Base-by-base conservation (phyloP, 805 yeast species). In the Candida koratica region DNA sequence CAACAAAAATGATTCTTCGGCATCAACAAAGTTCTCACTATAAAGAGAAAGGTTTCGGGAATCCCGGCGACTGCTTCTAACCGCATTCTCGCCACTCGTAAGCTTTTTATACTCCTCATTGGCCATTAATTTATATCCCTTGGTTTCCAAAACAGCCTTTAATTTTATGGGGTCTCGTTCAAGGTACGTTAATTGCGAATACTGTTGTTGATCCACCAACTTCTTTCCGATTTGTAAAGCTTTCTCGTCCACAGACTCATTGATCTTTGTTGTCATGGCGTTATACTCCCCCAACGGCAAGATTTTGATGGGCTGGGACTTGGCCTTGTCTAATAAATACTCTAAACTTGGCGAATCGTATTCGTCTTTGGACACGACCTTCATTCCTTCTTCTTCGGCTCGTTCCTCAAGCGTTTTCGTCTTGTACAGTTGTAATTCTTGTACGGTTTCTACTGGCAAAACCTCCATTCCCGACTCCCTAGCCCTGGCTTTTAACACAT, bases 1-100 rank as follows among this genome's bases (percentile, higher is more conserved):
- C 25, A 57, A 39, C 4, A 51, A 38, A 38, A 62, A 56, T 3
- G 62, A 50, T 7, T 59, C 59, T 32, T 58, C 53, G 4, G 61
- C 61, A 29, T 58, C 64, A 7, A 48, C 48, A 40, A 44, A 56
- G 17, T 38, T 34, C 18, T 41, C 41, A n/a, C 38, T 39, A 28
- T 34, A 39, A 4, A 44, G 17, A 4, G 48, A 42, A 5, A 33
- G 25, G 25, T 42, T 45, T 37, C 44, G 39, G 6, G 48, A 42
- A 13, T 32, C 25, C 32, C 48, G 37, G n/a, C 46, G 32, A 18
- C 23, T 42, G n/a, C 36, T 45, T 27, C 30, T 36, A 9, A 44
- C 42, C 5, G 45, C 36, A 24, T 27, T 35, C 17, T 31, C 30
- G 2, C 43, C 36, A 8, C 41, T 41, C 5, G 38, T n/a, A n/a